Evolutionary conservation across 1,284 basidiomycete genomes (phyloP).

Genomic region (Farysia itapuensis): DNA sequence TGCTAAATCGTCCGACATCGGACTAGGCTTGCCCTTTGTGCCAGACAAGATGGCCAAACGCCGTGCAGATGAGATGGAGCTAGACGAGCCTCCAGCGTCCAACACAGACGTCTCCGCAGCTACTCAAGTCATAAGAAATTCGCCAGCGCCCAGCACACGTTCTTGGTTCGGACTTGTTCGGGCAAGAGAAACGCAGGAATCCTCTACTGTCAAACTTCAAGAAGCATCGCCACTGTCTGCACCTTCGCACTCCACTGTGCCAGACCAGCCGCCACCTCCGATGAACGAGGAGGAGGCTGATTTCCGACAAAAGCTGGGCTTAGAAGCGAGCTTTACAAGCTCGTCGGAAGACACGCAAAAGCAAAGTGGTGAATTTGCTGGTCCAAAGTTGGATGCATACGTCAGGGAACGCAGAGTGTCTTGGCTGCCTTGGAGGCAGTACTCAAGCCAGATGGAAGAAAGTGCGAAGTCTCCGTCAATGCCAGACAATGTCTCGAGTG

Average conservation of each 20-base stretch:
- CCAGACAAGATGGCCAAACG: slow-evolving; percentile 11
- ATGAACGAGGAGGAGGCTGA: slow-evolving; percentile 41
- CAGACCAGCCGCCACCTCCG: slow-evolving; percentile 18
- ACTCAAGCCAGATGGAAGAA: background rate
- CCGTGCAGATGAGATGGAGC: slow-evolving; percentile 24
- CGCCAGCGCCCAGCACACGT: slow-evolving; percentile 9
- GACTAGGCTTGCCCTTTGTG: slow-evolving; percentile 1
- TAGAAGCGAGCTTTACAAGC: slow-evolving; percentile 2
- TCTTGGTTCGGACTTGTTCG: slow-evolving; percentile 35
- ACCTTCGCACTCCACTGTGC: background rate
- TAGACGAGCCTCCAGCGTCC: background rate
- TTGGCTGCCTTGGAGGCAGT: slow-evolving; percentile 36
- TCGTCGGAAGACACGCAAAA: background rate
- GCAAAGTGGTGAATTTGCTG: too few species aligned
- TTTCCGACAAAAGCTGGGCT: slow-evolving; percentile 28
- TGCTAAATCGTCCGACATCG: slow-evolving; percentile 14
- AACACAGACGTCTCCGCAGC: background rate
- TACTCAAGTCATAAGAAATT: background rate
- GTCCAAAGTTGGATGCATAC: too few species aligned
- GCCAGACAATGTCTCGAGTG: background rate
- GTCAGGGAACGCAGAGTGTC: slow-evolving; percentile 10
- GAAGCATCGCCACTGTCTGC: background rate
- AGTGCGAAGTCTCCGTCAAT: background rate
- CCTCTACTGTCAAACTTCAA: background rate
- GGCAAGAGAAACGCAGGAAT: background rate